Evolutionary conservation across 306 rosid genomes (phyloP).

Genomic region (Cicer cuneatum): DNA sequence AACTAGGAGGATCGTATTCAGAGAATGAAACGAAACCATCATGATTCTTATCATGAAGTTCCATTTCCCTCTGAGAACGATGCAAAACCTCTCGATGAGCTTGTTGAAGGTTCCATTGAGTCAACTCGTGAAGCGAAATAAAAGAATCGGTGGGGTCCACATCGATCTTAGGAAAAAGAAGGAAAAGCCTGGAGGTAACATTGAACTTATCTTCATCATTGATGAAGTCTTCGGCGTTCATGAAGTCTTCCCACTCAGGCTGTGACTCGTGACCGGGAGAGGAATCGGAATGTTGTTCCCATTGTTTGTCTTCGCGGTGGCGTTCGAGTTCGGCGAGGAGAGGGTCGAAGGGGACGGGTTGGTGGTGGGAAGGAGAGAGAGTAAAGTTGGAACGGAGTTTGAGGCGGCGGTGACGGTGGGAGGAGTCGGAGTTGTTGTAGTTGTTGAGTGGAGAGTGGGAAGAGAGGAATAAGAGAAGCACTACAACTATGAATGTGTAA

Average conservation of each 20-base stretch:
- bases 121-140: conserved; percentile 69
- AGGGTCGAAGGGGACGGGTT: conserved; percentile 78
- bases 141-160: conserved; percentile 69
- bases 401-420: conserved; percentile 84
- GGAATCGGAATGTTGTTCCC: conserved; percentile 66
- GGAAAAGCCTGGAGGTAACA: conserved; percentile 63
- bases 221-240: conserved; percentile 85
- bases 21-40: conserved; percentile 79
- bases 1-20: conserved; percentile 91
- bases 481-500: conserved; percentile 57
- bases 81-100: conserved; percentile 74
- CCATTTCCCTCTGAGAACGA: conserved; percentile 83
- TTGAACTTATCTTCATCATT: conserved; percentile 89
- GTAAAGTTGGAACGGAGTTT: conserved; percentile 88
- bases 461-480: conserved; percentile 69
- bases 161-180: conserved; percentile 84
- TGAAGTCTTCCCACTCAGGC: conserved; percentile 91
- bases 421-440: conserved; percentile 40
- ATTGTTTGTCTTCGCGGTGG: conserved; percentile 83
- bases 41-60: conserved; percentile 80
- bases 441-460: conserved; percentile 1
- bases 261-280: conserved; percentile 85
- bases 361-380: conserved; percentile 44
- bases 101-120: conserved; percentile 80
- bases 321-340: conserved; percentile 87